Conservation (phyloP, 805 yeast species). For the Limtongia smithiae region DNA sequence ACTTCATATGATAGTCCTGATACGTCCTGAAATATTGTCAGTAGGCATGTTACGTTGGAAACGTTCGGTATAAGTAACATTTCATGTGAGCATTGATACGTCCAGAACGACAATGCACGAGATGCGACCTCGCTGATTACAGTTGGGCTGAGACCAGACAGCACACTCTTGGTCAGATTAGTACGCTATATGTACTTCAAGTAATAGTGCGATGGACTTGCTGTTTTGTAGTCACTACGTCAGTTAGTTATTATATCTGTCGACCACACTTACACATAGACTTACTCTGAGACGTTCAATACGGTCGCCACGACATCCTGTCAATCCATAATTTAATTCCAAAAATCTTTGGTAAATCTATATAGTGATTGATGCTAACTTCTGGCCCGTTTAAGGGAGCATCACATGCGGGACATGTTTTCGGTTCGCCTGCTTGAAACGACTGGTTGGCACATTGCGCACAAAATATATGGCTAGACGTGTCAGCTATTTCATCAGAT, state of each 20-base stretch:
- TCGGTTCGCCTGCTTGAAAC: constrained; percentile 1
- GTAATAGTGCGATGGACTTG: background rate
- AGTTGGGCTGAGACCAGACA: constrained; percentile 20
- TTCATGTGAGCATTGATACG: constrained; percentile 18
- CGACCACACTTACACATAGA: too few relatives aligned
- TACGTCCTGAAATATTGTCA: constrained; percentile 5
- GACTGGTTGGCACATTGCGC: constrained; percentile 7
- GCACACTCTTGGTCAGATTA: constrained; percentile 10
- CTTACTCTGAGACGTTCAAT: constrained; percentile 18
- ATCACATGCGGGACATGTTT: constrained; percentile 18
- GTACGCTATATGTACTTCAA: background rate
- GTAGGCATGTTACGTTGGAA: background rate
- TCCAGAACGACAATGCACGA: constrained; percentile 20
- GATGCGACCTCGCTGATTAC: constrained; percentile 13
- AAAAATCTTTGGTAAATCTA: too few relatives aligned
- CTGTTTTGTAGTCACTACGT: constrained; percentile 10
- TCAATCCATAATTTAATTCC: background rate
- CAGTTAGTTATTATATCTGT: too few relatives aligned
- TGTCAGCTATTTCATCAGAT: background rate
- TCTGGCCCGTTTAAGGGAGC: constrained; percentile 13
- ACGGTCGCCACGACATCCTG: constrained; percentile 15
- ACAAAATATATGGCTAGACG: constrained; percentile 17
- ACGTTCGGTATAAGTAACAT: constrained; percentile 1
- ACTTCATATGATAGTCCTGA: constrained; percentile 11
- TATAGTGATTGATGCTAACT: too few relatives aligned